These are phyloP conservation scores for Hyaloscypha variabilis DNA, from an alignment of 495 filamentous ascomycete species.

Conservation along the genomic window DNA sequence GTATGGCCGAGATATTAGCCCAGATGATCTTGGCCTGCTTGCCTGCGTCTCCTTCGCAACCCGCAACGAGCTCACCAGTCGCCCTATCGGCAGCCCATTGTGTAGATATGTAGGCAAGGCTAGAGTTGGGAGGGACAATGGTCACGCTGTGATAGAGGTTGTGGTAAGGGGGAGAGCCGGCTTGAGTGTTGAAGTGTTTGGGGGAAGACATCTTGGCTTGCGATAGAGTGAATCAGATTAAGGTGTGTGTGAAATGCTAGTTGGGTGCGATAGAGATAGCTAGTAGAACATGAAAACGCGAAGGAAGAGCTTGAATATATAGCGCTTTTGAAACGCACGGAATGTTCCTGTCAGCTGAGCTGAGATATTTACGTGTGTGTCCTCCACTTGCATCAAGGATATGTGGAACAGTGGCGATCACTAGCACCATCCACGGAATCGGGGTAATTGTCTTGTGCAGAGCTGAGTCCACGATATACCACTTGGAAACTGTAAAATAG, in stretches of 20 bases:
- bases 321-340: not conserved
- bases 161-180: constrained; percentile 15
- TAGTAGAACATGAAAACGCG: not conserved
- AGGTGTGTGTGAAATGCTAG: not conserved
- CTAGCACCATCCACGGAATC: not conserved
- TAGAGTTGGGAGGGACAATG: constrained; percentile 18
- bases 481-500: not conserved
- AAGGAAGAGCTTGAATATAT: not conserved
- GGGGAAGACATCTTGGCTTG: not conserved
- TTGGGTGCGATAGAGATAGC: not conserved
- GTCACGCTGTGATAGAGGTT: constrained; percentile 14
- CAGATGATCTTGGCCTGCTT: constrained; percentile 21
- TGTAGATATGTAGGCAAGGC: constrained; percentile 19
- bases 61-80: constrained; percentile 18
- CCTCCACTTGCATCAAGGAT: not conserved
- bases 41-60: constrained; percentile 1
- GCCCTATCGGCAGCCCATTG: constrained; percentile 22
- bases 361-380: not conserved
- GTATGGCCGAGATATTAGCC: constrained; percentile 11
- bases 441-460: not conserved
- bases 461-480: not conserved
- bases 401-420: not conserved
- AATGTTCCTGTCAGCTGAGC: not conserved
- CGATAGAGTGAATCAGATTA: not conserved
- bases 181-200: constrained; percentile 15